Conservation (phyloP, 202 grass and related monocot species). For the Hordeum pubiflorum region DNA sequence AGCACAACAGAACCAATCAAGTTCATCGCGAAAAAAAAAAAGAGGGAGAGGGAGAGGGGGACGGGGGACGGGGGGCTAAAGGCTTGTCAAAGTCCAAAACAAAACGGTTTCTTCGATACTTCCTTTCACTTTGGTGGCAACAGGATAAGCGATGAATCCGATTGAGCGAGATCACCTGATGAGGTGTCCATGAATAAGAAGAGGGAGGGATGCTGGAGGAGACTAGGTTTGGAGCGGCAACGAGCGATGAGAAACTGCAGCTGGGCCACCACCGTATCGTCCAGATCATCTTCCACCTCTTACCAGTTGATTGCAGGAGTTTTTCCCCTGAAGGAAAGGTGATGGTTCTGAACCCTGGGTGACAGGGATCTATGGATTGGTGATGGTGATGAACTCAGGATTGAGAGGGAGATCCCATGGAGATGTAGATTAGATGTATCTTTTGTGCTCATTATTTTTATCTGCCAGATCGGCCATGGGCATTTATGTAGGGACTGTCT, state of each 20-base stretch:
- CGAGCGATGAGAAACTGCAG: conserved; percentile 24
- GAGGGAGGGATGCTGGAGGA: conserved; percentile 35
- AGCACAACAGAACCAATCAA: neutral
- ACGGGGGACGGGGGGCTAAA: neutral
- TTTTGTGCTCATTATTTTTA: neutral
- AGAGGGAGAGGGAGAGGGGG: neutral
- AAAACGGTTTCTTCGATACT: neutral
- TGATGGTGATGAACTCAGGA: neutral
- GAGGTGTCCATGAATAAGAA: conserved; percentile 48
- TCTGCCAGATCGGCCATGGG: neutral
- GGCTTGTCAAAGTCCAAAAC: neutral
- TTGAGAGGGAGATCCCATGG: neutral
- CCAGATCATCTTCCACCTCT: neutral
- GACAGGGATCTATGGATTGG: neutral
- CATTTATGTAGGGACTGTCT: neutral
- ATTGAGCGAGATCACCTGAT: conserved; percentile 13
- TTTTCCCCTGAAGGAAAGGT: neutral
- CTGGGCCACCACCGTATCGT: conserved; percentile 2
- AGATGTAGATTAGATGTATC: neutral
- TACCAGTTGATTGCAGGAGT: neutral
- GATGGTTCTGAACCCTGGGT: neutral
- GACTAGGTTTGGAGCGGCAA: conserved; percentile 34
- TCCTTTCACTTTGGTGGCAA: neutral
- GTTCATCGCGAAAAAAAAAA: too few species aligned
- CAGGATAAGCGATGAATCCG: neutral